Evolutionary conservation across 2,329 filamentous ascomycete species (phyloP).

Genomic region (Ceratocystis ficicola): DNA sequence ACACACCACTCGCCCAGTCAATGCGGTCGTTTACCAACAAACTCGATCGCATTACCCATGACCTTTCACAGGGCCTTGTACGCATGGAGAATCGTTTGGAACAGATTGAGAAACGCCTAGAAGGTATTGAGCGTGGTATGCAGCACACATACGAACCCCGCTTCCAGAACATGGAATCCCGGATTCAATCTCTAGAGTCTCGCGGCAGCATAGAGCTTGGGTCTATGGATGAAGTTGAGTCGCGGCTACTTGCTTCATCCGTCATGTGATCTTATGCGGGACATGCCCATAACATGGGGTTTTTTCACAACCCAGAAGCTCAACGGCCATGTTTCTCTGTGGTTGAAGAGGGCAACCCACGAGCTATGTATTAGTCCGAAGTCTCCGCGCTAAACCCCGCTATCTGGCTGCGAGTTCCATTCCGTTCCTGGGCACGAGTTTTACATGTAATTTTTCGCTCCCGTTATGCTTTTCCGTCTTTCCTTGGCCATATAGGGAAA

Average conservation of each 20-base stretch:
- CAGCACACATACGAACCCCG: slow-evolving; percentile 33
- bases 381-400: background rate
- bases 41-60: slow-evolving; percentile 46
- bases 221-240: slow-evolving; percentile 37
- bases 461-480: background rate
- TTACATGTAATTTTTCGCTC: background rate
- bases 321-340: background rate
- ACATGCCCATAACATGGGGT: background rate
- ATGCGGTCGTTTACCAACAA: slow-evolving; percentile 48
- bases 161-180: slow-evolving; percentile 35
- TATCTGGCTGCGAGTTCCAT: background rate
- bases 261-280: slow-evolving; percentile 14
- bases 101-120: slow-evolving; percentile 43
- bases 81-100: slow-evolving; percentile 41
- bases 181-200: slow-evolving; percentile 33
- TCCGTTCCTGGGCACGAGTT: background rate
- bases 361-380: background rate
- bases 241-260: slow-evolving; percentile 31
- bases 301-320: background rate
- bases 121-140: slow-evolving; percentile 39
- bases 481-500: background rate
- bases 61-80: slow-evolving; percentile 41
- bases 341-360: background rate
- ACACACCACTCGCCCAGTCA: slow-evolving; percentile 45
- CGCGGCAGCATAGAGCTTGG: slow-evolving; percentile 27